Percentiles rank a stretch among this genome's conserved stretches.
These are phyloP conservation scores for Corinectria fuckeliana DNA, from an alignment of 2,329 filamentous ascomycete genomes.

Conservation along the genomic window DNA sequence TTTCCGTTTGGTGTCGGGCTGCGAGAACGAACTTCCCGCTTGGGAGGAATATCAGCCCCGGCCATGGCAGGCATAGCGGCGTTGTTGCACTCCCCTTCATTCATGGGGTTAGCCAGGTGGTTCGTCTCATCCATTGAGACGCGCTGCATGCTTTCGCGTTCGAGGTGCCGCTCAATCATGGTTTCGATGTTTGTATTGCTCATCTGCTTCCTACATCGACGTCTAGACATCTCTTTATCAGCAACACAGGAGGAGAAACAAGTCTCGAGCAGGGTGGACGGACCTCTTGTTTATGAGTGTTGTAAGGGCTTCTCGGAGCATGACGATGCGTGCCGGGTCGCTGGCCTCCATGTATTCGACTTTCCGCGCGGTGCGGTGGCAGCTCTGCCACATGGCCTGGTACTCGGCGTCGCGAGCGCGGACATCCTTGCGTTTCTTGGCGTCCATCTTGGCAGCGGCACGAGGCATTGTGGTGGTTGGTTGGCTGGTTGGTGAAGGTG, in stretches of 20 bases:
- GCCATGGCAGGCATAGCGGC: neutral
- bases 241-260: neutral
- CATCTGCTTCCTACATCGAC: slow-evolving; percentile 6
- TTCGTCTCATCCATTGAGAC: neutral
- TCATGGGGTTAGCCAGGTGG: neutral
- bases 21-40: neutral
- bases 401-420: slow-evolving; percentile 32
- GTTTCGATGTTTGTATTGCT: slow-evolving; percentile 19
- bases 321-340: neutral
- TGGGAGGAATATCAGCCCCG: neutral
- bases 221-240: slow-evolving; percentile 7
- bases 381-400: slow-evolving; percentile 35
- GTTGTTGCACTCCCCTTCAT: neutral
- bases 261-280: neutral
- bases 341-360: slow-evolving; percentile 13
- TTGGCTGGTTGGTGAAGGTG: neutral
- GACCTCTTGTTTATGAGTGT: slow-evolving; percentile 26
- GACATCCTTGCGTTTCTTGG: slow-evolving; percentile 3
- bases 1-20: neutral
- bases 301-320: slow-evolving; percentile 15
- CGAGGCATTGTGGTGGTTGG: slow-evolving; percentile 17
- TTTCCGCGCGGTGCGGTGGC: slow-evolving; percentile 26
- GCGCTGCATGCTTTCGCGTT: slow-evolving; percentile 15
- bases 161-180: slow-evolving; percentile 32
- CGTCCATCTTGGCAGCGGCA: neutral